Evolutionary conservation across 2,329 filamentous ascomycete genomes (phyloP).

Genomic region (Fusarium coffeatum): DNA sequence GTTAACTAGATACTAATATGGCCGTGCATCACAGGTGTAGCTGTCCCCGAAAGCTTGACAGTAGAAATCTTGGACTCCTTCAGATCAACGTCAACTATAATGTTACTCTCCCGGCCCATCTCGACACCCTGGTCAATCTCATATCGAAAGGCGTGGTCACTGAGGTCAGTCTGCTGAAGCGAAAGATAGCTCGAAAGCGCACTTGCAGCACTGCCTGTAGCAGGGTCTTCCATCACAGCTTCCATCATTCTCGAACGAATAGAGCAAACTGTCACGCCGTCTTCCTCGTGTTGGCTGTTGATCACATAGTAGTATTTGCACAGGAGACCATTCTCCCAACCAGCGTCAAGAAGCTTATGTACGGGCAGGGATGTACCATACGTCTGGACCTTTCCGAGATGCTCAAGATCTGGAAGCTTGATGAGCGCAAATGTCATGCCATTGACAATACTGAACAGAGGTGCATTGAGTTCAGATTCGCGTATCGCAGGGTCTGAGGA

Average conservation of each 20-base stretch:
- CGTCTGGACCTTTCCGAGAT: conserved; percentile 59
- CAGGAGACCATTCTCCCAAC: conserved; percentile 66
- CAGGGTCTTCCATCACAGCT: conserved; percentile 65
- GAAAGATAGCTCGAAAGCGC: conserved; percentile 67
- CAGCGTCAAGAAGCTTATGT: conserved; percentile 60
- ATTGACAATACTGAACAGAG: conserved; percentile 72
- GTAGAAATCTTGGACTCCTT: conserved; percentile 48
- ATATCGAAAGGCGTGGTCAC: conserved; percentile 55
- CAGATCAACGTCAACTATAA: conserved; percentile 58
- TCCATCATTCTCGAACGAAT: conserved; percentile 72
- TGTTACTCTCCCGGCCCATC: conserved; percentile 70
- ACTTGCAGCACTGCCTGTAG: conserved; percentile 72
- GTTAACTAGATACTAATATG: conserved; percentile 44
- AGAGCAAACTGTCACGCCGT: conserved; percentile 45
- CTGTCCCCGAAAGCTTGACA: conserved; percentile 52
- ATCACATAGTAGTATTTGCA: conserved; percentile 70
- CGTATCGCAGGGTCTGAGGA: conserved; percentile 47
- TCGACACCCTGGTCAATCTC: conserved; percentile 74
- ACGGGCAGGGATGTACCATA: conserved; percentile 50
- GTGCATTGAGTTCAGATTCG: conserved; percentile 56
- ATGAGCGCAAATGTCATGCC: conserved; percentile 81
- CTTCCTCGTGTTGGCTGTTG: conserved; percentile 47
- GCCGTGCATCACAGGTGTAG: conserved; percentile 53
- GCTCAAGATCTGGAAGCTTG: conserved; percentile 68
- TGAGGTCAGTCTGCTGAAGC: conserved; percentile 52